Evolutionary conservation across 1,284 basidiomycete species (phyloP), one percentile per base, ranked within the genome.

Genomic region (Inonotus obliquus): DNA sequence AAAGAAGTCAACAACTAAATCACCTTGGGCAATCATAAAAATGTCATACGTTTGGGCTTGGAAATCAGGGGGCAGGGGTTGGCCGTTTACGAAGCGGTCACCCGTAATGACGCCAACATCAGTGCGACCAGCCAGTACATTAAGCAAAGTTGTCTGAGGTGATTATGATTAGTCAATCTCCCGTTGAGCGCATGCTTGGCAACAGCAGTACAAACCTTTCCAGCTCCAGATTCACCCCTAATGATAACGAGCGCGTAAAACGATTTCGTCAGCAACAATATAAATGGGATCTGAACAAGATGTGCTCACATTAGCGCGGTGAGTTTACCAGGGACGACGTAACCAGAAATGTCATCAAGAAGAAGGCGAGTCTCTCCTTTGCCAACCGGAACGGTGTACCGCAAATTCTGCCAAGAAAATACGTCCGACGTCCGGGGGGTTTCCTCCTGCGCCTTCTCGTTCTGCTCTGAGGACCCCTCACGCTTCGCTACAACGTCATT

Each of bases 51-150:
- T 88, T 63, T 87, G 84, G 1, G 83, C 80, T 67, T 88, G 85
- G 80, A 95, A 96, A 65, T 91, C 88, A 11, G 75, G 67, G 1
- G 90, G 90, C 39, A 91, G 79, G 4, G 78, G 74, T 49, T 84
- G 80, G 0, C 93, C 94, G 65, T 92, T 87, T 66, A 96, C 87
- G 54, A 92, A 81, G 57, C 86, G 81, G 52, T 92, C 84, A 0
- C 94, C 94, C 1, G 78, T 79, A 48, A 96, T 82, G n/a, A 93
- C 81, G 23, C 94, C 94, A 59, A 81, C 84, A n/a, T 80, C 81
- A n/a, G 84, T 83, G 14, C 93, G 86, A 63, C 90, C 82, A 0
- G 94, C 92, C 5, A 96, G 77, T 1, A 91, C 92, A 70, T 96
- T 93, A 55, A 96, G 77, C 0, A 94, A 75, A 0, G 89, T 92